Evolutionary conservation across 1,139 yeast species (phyloP), one percentile per base, ranked within the genome.

Genomic region (Yamadazyma atmosphaerica): DNA sequence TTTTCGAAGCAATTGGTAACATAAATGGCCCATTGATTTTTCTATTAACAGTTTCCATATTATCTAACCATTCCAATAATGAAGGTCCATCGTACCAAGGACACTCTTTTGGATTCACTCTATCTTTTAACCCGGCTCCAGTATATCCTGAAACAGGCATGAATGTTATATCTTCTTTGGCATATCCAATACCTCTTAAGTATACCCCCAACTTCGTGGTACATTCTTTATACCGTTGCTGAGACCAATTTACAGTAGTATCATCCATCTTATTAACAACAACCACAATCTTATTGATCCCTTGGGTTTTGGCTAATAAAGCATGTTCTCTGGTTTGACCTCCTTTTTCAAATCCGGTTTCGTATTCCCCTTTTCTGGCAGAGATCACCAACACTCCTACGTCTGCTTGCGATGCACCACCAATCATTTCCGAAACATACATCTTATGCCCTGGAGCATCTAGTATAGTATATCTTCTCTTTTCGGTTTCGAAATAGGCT

Each of bases 241-340:
- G 79, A 32, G 96, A 86, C 99, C 99, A 92, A 49, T 65, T 70
- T 35, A 92, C 99, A 36, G 98, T 92, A 40, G 96, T 86, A 60
- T 92, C 99, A 67, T 92, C 99, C 98, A 92, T 92, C 79, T 92
- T 92, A 74, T 92, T 92, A 52, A 94, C 92, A 41, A 86, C 98
- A 47, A 92, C 96, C 51, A 92, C 74, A 56, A 92, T 78, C 65
- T 83, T 86, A 73, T 87, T 89, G 45, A 92, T 96, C 70, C 98
- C 98, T 68, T 92, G 96, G 44, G 97, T 92, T 78, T 87, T 92
- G 52, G 98, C 98, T 64, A 92, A 78, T 50, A 92, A 76, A 33
- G 98, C 98, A 64, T 92, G 98, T 75, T 92, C 98, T 72, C 98
- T 84, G 47, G 98, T 90, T 72, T 92, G 98, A 51, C 98, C 98